Evolutionary conservation across 805 yeast genomes (phyloP).

Genomic region (Dipodascopsis uninucleata): DNA sequence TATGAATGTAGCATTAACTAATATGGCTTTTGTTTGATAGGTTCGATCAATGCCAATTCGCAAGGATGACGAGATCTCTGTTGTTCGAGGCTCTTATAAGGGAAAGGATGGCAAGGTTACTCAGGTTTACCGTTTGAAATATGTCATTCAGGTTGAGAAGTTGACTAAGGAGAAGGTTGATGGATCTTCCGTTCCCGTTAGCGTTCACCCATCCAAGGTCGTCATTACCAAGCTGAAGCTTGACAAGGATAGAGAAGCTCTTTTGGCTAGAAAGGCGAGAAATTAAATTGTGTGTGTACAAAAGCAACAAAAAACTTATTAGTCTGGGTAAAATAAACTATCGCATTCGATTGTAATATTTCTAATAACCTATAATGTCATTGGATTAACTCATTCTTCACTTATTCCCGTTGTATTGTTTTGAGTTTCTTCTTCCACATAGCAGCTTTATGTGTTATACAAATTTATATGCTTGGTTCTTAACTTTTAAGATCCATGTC

Average conservation of each 20-base stretch:
- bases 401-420: neutral
- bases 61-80: slow-evolving; percentile 92
- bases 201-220: slow-evolving; percentile 98
- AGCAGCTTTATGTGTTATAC: too few species aligned
- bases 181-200: slow-evolving; percentile 96
- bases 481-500: too few species aligned
- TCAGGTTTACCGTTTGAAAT: slow-evolving; percentile 98
- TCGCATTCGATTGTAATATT: neutral
- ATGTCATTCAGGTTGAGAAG: slow-evolving; percentile 93
- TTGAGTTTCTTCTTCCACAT: slow-evolving; percentile 9
- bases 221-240: slow-evolving; percentile 97
- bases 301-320: neutral
- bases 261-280: slow-evolving; percentile 50
- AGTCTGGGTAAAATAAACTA: neutral
- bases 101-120: slow-evolving; percentile 98
- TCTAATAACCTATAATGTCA: neutral
- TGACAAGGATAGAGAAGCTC: slow-evolving; percentile 98
- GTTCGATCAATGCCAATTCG: slow-evolving; percentile 95
- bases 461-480: too few species aligned
- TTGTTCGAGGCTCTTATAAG: slow-evolving; percentile 98
- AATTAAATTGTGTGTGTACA: neutral
- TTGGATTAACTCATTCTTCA: too few species aligned
- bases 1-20: neutral
- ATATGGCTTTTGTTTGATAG: slow-evolving; percentile 8
- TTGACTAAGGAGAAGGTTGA: slow-evolving; percentile 95